Base-by-base conservation (phyloP, 2,329 filamentous ascomycete species). In the Fusarium mexicanum region DNA sequence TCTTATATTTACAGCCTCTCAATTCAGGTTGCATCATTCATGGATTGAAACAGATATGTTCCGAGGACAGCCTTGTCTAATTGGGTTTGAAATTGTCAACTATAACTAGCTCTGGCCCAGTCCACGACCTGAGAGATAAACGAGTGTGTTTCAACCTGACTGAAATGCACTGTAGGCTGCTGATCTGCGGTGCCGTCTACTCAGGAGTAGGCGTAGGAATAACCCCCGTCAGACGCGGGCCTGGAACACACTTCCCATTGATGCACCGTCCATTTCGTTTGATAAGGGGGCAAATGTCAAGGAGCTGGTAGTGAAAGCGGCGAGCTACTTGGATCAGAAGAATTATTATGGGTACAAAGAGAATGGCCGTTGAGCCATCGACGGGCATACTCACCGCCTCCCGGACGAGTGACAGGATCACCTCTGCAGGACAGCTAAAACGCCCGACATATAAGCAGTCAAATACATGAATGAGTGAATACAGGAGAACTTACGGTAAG, bases 391-490 rank as follows among this genome's bases (percentile, higher is more conserved):
- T 67, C 14, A 67, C 65, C 8, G 9, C 20, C n/a, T n/a, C 41
- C 35, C 3, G 31, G 26, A 12, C 38, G 33, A 7, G 51, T 8
- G 20, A 37, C 2, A 10, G 24, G 22, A 20, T 57, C 40, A 17
- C 20, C 31, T 4, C n/a, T 31, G 8, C 65, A 67, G 14, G 29
- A 46, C 46, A 67, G 40, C 65, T 67, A 12, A 1, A 6, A 13
- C 1, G 2, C 4, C 4, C 3, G 3, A 17, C 12, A 24, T 10
- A 4, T 67, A 3, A 67, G 53, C 6, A 16, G 3, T 4, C 8
- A n/a, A 33, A n/a, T 10, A 20, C 9, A 9, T 2, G 17, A 0
- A 20, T 7, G 2, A 2, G 1, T 5, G 9, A 31, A 4, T 5
- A 8, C 3, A 4, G 2, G 14, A 13, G 5, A 13, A 16, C 63